Percentiles rank a stretch among this genome's conserved stretches.
These are phyloP conservation scores for Colletotrichum truncatum DNA, from an alignment of 2,329 filamentous ascomycete species.

Conservation along the genomic window DNA sequence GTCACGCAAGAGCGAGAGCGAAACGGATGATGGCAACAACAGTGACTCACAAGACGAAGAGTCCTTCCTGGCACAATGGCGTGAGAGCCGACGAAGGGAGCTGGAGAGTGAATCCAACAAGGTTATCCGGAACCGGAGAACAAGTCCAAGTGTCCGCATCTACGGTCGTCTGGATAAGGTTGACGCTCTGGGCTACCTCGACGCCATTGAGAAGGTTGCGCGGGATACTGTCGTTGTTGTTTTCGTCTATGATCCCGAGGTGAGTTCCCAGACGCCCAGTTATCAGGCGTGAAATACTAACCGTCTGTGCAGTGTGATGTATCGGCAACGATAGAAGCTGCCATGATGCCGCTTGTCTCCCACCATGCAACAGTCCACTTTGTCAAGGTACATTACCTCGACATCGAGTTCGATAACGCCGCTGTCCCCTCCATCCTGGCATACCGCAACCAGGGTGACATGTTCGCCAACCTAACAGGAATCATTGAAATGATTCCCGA, in stretches of 20 bases:
- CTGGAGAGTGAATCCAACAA: conserved; percentile 70
- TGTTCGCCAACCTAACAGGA: conserved; percentile 90
- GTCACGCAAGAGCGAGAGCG: conserved; percentile 54
- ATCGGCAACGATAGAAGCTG: conserved; percentile 81
- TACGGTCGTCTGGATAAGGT: conserved; percentile 86
- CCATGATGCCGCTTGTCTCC: conserved; percentile 78
- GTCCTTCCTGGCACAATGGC: conserved; percentile 84
- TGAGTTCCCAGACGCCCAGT: conserved; percentile 55
- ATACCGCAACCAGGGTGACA: conserved; percentile 86
- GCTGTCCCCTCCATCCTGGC: conserved; percentile 88
- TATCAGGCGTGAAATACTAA: conserved; percentile 33
- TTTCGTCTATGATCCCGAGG: conserved; percentile 89
- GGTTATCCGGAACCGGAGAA: conserved; percentile 70
- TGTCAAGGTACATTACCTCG: conserved; percentile 88
- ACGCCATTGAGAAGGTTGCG: conserved; percentile 91
- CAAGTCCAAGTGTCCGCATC: conserved; percentile 78
- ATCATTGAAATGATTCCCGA: conserved; percentile 87
- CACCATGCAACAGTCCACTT: conserved; percentile 80
- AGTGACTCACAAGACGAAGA: conserved; percentile 77
- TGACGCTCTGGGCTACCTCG: conserved; percentile 91
- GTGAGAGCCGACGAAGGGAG: conserved; percentile 81
- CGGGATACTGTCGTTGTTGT: conserved; percentile 88
- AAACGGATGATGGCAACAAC: conserved; percentile 50
- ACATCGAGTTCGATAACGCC: conserved; percentile 93
- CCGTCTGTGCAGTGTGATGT: conserved; percentile 72